Evolutionary conservation across 371 early-diverging fungal genomes (phyloP).

Genomic region (Mucor racemosus): DNA sequence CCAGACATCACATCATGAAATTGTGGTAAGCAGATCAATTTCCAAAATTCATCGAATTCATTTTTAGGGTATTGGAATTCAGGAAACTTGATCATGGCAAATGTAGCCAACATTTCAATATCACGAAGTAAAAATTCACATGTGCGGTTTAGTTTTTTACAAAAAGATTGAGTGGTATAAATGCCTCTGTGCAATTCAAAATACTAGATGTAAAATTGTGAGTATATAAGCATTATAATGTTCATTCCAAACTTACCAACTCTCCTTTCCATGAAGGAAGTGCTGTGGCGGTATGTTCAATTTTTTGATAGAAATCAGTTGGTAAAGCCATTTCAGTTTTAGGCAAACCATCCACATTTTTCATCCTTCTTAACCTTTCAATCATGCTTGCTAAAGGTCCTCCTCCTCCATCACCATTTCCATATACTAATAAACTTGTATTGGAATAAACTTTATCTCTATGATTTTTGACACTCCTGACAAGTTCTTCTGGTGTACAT

Average conservation of each 20-base stretch:
- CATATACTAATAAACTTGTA: constrained; percentile 84
- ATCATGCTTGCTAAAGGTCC: constrained; percentile 86
- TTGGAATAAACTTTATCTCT: constrained; percentile 83
- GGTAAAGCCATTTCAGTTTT: constrained; percentile 73
- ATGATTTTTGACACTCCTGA: constrained; percentile 73
- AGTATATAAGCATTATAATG: too few relatives aligned
- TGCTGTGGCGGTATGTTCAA: constrained; percentile 69
- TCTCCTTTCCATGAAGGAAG: constrained; percentile 92
- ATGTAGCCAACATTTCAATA: constrained; percentile 71
- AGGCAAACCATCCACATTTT: constrained; percentile 76
- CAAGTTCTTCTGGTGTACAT: constrained; percentile 41
- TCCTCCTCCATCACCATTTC: constrained; percentile 98
- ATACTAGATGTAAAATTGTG: constrained; percentile 52
- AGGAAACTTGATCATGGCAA: constrained; percentile 38
- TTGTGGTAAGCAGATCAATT: constrained; percentile 63
- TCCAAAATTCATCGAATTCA: constrained; percentile 83
- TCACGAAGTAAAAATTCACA: constrained; percentile 82
- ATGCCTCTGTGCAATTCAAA: constrained; percentile 95
- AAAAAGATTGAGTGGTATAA: constrained; percentile 86
- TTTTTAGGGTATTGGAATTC: constrained; percentile 66
- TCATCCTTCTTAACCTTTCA: constrained; percentile 78
- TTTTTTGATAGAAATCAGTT: constrained; percentile 77
- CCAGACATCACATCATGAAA: constrained; percentile 96
- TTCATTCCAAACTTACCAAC: constrained; percentile 51
- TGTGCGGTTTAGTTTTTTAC: constrained; percentile 81